Base-by-base conservation (phyloP, 2,329 filamentous ascomycete species). In the Trichophyton simii region DNA sequence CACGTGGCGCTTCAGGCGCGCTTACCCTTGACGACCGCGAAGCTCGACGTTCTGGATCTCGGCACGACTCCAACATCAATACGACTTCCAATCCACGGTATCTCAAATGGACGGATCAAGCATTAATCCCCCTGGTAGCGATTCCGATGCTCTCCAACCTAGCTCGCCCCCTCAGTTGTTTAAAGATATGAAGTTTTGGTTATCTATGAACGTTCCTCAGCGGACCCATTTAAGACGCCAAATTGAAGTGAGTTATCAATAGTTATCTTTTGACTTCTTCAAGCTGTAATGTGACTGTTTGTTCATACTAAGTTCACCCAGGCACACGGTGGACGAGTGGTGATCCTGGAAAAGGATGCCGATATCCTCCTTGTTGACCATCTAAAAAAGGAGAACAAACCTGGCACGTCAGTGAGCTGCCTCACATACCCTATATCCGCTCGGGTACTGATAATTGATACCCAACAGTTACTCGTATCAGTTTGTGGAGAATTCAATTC, bases 331-430 rank as follows among this genome's bases (percentile, higher is more conserved):
- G 83, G 83, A 3, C 67, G 72, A 15, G 69, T 86, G 15, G 79
- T 82, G 4, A 67, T 71, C 15, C 67, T 79, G 46, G 83, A 85
- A 65, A 79, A 77, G 63, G 72, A 80, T 57, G 83, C 83, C 52
- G 81, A 85, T 66, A 76, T 83, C 65, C 73, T 78, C 60, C 78
- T 87, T 52, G 80, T 82, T 20, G 83, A 87, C 69, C 82, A 86
- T 68, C 66, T 75, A 44, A 79, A 73, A 64, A 77, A 75, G 63
- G 76, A 80, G 63, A 72, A 75, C 34, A 78, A 80, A 13, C 69
- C 77, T 0, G 78, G 79, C 50, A 79, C 78, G 72, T 79, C 72
- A 57, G 75, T 68, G 59, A 55, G 41, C 25, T 28, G 57, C 22
- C 38, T 52, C 57, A 48, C 7, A 54, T 34, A 54, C 13, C 22